These are phyloP conservation scores for Nannochloropsis oceanica DNA, from an alignment of 108 stramenopile species.

Conservation along the genomic window DNA sequence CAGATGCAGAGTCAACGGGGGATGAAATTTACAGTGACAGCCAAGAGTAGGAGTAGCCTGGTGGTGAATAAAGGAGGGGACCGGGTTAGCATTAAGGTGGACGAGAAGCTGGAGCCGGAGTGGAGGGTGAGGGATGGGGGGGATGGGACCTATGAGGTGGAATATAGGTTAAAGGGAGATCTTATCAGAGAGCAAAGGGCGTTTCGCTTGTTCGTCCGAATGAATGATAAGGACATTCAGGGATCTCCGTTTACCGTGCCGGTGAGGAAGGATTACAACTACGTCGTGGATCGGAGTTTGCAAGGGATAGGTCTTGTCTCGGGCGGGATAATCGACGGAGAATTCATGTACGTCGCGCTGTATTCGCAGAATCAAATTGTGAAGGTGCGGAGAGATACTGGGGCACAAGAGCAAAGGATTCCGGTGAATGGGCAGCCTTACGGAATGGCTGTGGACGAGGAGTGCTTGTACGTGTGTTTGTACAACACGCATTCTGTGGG, in stretches of 20 bases:
- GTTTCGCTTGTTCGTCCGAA: background rate
- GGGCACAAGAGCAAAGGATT: background rate
- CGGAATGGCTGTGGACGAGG: background rate
- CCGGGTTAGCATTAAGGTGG: background rate
- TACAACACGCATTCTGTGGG: background rate
- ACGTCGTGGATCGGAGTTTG: background rate
- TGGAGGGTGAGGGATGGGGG: background rate
- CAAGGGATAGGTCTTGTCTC: background rate
- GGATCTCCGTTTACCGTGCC: background rate
- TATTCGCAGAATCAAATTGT: background rate
- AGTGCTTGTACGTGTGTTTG: background rate
- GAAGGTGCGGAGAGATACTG: background rate
- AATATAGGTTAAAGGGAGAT: background rate
- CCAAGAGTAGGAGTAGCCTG: background rate
- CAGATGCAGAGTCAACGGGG: background rate
- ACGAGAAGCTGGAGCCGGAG: background rate
- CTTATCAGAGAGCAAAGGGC: background rate
- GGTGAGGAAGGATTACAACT: background rate
- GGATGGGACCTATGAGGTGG: background rate
- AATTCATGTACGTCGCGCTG: background rate
- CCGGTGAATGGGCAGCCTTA: background rate
- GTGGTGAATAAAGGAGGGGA: background rate
- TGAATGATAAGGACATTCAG: background rate
- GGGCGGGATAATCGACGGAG: background rate
- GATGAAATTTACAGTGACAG: background rate